Conservation (phyloP, 805 yeast genomes). For the Candida railenensis region DNA sequence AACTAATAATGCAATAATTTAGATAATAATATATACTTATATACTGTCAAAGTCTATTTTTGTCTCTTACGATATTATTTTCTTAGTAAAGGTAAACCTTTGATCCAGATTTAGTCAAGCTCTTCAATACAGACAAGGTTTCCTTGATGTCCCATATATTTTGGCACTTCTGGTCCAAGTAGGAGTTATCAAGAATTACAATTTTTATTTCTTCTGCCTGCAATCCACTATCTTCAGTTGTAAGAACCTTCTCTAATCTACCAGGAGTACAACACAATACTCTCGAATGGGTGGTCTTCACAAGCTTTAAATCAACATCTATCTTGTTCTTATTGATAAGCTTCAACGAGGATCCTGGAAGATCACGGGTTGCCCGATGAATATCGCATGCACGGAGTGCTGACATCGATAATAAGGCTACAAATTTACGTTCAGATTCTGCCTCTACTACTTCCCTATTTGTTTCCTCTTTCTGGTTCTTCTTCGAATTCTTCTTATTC, state of each 20-base stretch:
- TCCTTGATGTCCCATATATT: slow-evolving; percentile 60
- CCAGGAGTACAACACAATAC: slow-evolving; percentile 67
- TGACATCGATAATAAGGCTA: slow-evolving; percentile 64
- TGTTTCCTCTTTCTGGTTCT: slow-evolving; percentile 4
- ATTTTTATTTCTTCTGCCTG: slow-evolving; percentile 45
- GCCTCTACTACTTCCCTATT: slow-evolving; percentile 5
- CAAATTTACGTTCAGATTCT: slow-evolving; percentile 38
- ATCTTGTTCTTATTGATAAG: slow-evolving; percentile 74
- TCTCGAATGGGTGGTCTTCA: slow-evolving; percentile 45
- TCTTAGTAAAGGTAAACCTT: slow-evolving; percentile 52
- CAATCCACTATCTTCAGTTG: slow-evolving; percentile 42
- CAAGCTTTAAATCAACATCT: slow-evolving; percentile 54
- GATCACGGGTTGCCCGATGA: slow-evolving; percentile 55
- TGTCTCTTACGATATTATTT: neutral
- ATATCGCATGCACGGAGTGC: slow-evolving; percentile 88
- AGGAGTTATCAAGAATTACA: slow-evolving; percentile 59
- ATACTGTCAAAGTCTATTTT: neutral
- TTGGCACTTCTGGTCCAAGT: slow-evolving; percentile 59
- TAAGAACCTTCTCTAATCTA: slow-evolving; percentile 48
- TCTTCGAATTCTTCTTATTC: slow-evolving; percentile 23
- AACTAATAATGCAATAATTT: neutral
- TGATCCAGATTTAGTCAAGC: slow-evolving; percentile 41
- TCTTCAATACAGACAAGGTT: slow-evolving; percentile 39
- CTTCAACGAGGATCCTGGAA: slow-evolving; percentile 60
- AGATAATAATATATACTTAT: neutral